phyloP scores from a whole-genome alignment of 768 basidiomycete genomes.

The Gyrodon lividus region DNA sequence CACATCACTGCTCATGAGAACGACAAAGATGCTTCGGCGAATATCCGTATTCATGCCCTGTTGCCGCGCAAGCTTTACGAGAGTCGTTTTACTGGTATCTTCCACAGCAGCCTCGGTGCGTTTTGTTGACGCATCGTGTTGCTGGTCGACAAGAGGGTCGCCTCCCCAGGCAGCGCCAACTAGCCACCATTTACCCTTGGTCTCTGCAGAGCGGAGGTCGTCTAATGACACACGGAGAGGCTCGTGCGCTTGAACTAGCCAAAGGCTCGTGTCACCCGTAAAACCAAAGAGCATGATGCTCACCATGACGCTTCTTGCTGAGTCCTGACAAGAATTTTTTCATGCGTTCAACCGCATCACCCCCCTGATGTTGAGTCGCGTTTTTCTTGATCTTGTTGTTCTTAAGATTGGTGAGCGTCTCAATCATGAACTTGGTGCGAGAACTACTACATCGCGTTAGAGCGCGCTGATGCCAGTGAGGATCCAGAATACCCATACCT shows the following conservation, averaged over 20 bases:
- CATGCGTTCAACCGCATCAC: conserved; percentile 79
- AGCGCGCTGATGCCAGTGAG: not conserved
- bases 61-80: conserved; percentile 81
- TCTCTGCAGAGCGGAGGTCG: conserved; percentile 83
- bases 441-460: conserved; percentile 50
- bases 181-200: conserved; percentile 97
- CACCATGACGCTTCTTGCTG: conserved; percentile 75
- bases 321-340: conserved; percentile 82
- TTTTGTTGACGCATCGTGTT: conserved; percentile 31
- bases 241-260: conserved; percentile 77
- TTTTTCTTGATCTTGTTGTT: conserved; percentile 81
- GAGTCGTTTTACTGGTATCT: conserved; percentile 36
- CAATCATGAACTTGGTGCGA: conserved; percentile 92
- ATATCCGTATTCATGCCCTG: conserved; percentile 99
- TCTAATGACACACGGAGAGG: conserved; percentile 80
- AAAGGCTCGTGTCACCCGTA: conserved; percentile 1
- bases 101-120: conserved; percentile 26
- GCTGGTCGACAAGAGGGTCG: conserved; percentile 80
- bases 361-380: conserved; percentile 64
- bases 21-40: conserved; percentile 85
- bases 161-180: conserved; percentile 96
- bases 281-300: not conserved
- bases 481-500: conserved; percentile 52
- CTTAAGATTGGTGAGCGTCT: conserved; percentile 88
- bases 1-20: conserved; percentile 95